phyloP scores from a whole-genome alignment of 352 stramenopile species.

The Thraustotheca clavata region DNA sequence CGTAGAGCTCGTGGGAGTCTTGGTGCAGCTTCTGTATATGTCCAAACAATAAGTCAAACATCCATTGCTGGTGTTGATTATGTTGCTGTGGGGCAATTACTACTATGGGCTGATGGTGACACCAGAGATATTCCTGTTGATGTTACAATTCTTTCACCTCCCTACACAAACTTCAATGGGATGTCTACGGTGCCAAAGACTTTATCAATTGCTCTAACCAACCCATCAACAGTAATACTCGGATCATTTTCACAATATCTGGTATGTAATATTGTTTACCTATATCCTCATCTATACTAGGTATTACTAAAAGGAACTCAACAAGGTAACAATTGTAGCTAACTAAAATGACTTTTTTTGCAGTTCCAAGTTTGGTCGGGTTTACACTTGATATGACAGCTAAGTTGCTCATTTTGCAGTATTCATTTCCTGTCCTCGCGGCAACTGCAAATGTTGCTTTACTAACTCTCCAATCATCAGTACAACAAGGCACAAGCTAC shows the following conservation, averaged over 20 bases:
- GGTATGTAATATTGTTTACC: not conserved
- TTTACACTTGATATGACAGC: not conserved
- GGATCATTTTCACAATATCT: not conserved
- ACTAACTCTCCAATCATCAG: not conserved
- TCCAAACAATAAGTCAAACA: conserved; percentile 42
- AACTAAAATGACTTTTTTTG: not conserved
- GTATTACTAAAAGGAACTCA: not conserved
- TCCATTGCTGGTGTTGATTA: conserved; percentile 47
- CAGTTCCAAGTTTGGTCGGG: not conserved
- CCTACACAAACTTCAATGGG: not conserved
- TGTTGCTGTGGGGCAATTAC: conserved; percentile 10
- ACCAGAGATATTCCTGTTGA: conserved; percentile 31
- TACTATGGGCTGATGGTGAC: conserved; percentile 36
- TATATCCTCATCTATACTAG: not conserved
- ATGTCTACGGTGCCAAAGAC: not conserved
- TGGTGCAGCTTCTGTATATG: conserved; percentile 23
- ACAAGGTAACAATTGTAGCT: not conserved
- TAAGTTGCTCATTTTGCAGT: not conserved
- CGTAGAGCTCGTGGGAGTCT: conserved; percentile 3
- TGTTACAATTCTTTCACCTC: conserved; percentile 30
- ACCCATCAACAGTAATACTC: not conserved
- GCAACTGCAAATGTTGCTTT: not conserved
- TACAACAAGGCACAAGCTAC: not conserved
- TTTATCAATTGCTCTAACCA: not conserved
- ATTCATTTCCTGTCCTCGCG: not conserved